Percentiles rank a stretch among this genome's conserved stretches.
These are phyloP conservation scores for Cinchona pubescens DNA, from an alignment of 257 asterid species.

Conservation along the genomic window DNA sequence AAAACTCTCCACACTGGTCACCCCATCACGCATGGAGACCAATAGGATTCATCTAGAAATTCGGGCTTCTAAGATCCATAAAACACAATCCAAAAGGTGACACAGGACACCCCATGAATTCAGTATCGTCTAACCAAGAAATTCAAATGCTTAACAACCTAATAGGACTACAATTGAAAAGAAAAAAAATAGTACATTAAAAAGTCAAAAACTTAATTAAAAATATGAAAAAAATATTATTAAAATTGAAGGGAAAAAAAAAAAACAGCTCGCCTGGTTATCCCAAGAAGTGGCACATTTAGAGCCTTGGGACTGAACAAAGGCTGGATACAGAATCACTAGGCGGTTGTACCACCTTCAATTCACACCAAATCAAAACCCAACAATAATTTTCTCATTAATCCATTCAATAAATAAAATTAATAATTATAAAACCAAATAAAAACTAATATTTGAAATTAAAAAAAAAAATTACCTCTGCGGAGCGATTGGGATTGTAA, in stretches of 20 bases:
- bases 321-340: slow-evolving; percentile 81
- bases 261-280: slow-evolving; percentile 59
- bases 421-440: background rate
- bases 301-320: slow-evolving; percentile 79
- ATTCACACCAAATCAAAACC: slow-evolving; percentile 5
- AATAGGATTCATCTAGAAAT: background rate
- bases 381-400: background rate
- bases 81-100: background rate
- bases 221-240: background rate
- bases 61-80: background rate
- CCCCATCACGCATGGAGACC: background rate
- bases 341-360: slow-evolving; percentile 76
- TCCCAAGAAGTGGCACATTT: slow-evolving; percentile 94
- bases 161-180: no score
- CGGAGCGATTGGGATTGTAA: slow-evolving; percentile 74
- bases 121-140: background rate
- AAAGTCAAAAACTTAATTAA: no score
- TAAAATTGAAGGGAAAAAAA: background rate
- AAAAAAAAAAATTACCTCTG: slow-evolving; percentile 49
- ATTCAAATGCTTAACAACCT: background rate
- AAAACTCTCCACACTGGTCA: background rate
- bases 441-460: background rate
- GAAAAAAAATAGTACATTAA: background rate
- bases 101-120: background rate
- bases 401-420: background rate